Percentiles rank a stretch among this genome's conserved stretches.
These are phyloP conservation scores for Penicillium sp. DNA, from an alignment of 2,329 filamentous ascomycete species.

Conservation along the genomic window DNA sequence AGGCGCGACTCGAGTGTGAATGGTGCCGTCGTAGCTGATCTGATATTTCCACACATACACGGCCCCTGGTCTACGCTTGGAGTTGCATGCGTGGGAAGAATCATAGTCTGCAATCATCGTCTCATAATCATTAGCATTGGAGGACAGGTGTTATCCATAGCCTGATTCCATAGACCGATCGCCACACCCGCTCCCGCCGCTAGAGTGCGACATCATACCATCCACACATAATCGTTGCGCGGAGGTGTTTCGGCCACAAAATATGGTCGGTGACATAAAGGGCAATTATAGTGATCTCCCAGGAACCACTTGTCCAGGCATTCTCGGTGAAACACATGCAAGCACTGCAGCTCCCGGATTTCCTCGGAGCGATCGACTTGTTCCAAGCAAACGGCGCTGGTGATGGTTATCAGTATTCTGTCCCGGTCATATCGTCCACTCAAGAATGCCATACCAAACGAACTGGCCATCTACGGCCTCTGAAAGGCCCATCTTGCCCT, in stretches of 20 bases:
- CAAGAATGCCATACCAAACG: slow-evolving; percentile 30
- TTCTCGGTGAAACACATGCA: slow-evolving; percentile 42
- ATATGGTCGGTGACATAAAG: slow-evolving; percentile 39
- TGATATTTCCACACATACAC: too few species aligned
- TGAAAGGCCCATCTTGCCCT: slow-evolving; percentile 32
- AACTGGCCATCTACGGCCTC: slow-evolving; percentile 37
- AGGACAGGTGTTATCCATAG: neutral
- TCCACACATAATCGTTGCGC: slow-evolving; percentile 37
- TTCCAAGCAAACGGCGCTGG: slow-evolving; percentile 40
- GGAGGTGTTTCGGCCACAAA: slow-evolving; percentile 31
- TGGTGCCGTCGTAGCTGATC: too few species aligned
- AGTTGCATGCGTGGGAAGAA: neutral
- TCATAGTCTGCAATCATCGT: slow-evolving; percentile 4
- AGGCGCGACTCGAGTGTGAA: too few species aligned
- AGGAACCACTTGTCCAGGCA: slow-evolving; percentile 43
- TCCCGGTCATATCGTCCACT: slow-evolving; percentile 4
- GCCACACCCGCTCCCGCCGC: neutral
- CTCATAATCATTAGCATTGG: slow-evolving; percentile 8
- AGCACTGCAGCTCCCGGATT: slow-evolving; percentile 39
- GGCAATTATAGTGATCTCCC: slow-evolving; percentile 40
- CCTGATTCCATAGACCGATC: neutral
- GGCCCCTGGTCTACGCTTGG: slow-evolving; percentile 3
- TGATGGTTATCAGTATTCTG: neutral
- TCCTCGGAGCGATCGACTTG: slow-evolving; percentile 35
- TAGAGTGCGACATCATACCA: slow-evolving; percentile 35